Evolutionary conservation across 192 early-diverging fungal genomes (phyloP).

Genomic region (Coemansia asiatica): DNA sequence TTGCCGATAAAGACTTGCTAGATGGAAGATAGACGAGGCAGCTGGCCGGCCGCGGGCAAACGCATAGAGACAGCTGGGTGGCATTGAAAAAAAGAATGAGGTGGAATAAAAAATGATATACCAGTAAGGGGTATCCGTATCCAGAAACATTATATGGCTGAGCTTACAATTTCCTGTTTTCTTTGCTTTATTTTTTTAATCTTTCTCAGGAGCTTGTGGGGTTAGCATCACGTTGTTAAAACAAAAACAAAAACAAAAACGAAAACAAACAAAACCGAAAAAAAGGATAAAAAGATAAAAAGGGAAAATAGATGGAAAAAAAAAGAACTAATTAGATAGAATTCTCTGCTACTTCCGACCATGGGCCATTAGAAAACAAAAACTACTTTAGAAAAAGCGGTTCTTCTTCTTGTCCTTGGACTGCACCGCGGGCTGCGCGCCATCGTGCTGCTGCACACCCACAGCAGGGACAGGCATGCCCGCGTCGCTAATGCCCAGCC

Average conservation of each 20-base stretch:
- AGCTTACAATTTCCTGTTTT: too few species aligned
- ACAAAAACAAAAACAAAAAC: too few species aligned
- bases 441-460: not conserved
- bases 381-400: constrained; percentile 32
- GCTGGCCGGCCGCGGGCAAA: too few species aligned
- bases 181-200: too few species aligned
- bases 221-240: not conserved
- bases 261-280: too few species aligned
- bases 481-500: constrained; percentile 56
- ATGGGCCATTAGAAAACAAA: not conserved
- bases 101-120: too few species aligned
- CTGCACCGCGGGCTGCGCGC: not conserved
- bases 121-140: too few species aligned
- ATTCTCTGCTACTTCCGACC: not conserved
- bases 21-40: not conserved
- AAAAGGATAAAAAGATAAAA: not conserved
- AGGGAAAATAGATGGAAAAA: not conserved
- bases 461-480: not conserved
- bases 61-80: too few species aligned
- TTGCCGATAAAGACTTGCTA: not conserved
- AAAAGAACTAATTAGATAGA: constrained; percentile 7
- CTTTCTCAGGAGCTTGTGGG: too few species aligned
- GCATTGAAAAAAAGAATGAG: too few species aligned
- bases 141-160: too few species aligned
- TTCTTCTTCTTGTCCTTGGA: constrained; percentile 53